Percentiles rank a stretch among this genome's conserved stretches.
Conservation (phyloP, 805 yeast species). For the Starmera amethionina region DNA sequence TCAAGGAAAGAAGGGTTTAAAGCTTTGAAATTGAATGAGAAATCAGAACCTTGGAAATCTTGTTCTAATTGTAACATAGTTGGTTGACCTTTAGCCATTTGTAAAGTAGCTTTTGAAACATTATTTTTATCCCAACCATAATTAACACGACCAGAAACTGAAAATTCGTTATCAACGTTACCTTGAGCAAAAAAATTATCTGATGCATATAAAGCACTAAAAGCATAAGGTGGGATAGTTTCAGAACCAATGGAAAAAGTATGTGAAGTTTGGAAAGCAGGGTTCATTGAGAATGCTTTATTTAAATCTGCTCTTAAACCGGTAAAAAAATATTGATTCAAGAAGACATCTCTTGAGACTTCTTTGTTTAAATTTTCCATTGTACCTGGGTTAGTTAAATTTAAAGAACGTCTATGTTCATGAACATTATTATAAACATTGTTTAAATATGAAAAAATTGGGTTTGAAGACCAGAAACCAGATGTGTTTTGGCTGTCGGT, state of each 20-base stretch:
- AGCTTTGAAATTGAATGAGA: conserved; percentile 79
- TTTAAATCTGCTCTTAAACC: conserved; percentile 95
- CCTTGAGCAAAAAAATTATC: conserved; percentile 86
- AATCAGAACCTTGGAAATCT: conserved; percentile 86
- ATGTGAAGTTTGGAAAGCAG: conserved; percentile 95
- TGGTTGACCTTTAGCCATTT: conserved; percentile 82
- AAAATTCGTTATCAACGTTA: conserved; percentile 76
- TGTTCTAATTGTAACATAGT: conserved; percentile 94
- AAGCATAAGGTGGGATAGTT: conserved; percentile 81
- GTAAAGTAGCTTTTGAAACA: conserved; percentile 78
- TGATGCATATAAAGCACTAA: conserved; percentile 80
- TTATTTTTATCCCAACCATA: conserved; percentile 80
- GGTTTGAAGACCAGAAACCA: conserved; percentile 73
- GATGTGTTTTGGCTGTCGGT: conserved; percentile 42
- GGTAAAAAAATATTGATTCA: conserved; percentile 82
- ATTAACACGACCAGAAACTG: conserved; percentile 82
- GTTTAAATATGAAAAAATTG: conserved; percentile 69
- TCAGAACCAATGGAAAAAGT: conserved; percentile 84
- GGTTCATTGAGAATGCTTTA: conserved; percentile 83
- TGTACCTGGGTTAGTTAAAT: conserved; percentile 87
- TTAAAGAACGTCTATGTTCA: conserved; percentile 73
- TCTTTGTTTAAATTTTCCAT: conserved; percentile 90
- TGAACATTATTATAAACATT: conserved; percentile 63
- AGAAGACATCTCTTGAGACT: conserved; percentile 87
- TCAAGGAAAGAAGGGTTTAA: conserved; percentile 78